Evolutionary conservation across 2,329 filamentous ascomycete genomes (phyloP), one percentile per base, ranked within the genome.

Genomic region (Cercospora sp.): DNA sequence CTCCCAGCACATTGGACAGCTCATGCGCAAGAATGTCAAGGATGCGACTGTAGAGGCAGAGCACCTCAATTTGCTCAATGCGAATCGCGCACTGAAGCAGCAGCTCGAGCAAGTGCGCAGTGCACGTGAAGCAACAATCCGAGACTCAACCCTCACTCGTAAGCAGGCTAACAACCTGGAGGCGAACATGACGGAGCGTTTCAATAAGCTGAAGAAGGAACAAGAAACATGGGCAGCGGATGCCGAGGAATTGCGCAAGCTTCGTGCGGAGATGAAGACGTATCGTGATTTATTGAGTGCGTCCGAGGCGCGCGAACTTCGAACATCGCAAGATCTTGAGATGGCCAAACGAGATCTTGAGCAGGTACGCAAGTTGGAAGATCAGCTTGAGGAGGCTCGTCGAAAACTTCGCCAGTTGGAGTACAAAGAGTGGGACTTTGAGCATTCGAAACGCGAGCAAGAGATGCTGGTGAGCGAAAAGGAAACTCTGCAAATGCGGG

Each of bases 41-140:
- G 90, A 94, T 77, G 91, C 91, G 7, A 90, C 91, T 1, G 90
- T 88, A 0, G 92, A 94, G 76, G 91, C 92, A 0, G 91, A 95
- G 76, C 93, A 90, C 1, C 91, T 94, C 72, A 93, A 93, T 63
- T 81, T 95, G 3, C 87, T 94, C 71, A 90, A 93, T 73, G 89
- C 86, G 18, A 94, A 94, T 75, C 88, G 91, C 18, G 88, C 88
- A 20, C 80, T 94, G 31, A 92, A 90, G 77, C 87, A 88, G 64
- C 89, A 91, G 63, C 84, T 93, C 8, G 76, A 78, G n/a, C 76
- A 78, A 62, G 70, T 77, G n/a, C 73, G 74, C 48, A 74, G 68
- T 59, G 76, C 75, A 36, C 74, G 76, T 26, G 75, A 78, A 55
- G 73, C 74, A 0, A 77, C 76, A 2, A 71, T 77, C 62, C 77